A percentile compares a stretch with the other conserved stretches of the same genome.
Evolutionary conservation across 1,284 basidiomycete species (phyloP).

Genomic region (Fomes fomentarius): DNA sequence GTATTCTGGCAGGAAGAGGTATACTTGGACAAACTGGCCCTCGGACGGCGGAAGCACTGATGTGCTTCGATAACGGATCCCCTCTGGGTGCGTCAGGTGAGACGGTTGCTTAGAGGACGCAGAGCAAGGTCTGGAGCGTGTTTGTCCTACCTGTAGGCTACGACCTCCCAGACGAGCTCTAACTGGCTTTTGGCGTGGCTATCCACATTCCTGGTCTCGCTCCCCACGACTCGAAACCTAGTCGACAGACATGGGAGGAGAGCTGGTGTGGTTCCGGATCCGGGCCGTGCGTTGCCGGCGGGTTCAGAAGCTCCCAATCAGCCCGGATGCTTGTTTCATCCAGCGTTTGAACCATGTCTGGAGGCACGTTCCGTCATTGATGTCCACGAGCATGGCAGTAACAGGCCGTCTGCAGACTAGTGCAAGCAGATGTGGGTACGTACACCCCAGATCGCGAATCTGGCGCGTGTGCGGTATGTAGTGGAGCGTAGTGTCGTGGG

Average conservation of each 20-base stretch:
- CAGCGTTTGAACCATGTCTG: no score
- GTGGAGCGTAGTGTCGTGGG: conserved; percentile 16
- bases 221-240: not conserved
- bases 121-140: not conserved
- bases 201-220: not conserved
- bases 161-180: not conserved
- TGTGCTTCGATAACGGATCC: conserved; percentile 12
- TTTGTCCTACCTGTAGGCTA: conserved; percentile 3
- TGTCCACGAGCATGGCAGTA: no score
- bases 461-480: conserved; percentile 4
- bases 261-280: not conserved
- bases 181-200: not conserved
- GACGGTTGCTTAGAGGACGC: not conserved
- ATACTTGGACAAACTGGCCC: conserved; percentile 15
- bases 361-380: not conserved
- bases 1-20: conserved; percentile 4
- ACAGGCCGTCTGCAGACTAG: conserved; percentile 4
- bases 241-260: not conserved
- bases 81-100: conserved; percentile 17
- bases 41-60: conserved; percentile 1
- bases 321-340: no score
- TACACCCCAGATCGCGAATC: conserved; percentile 17
- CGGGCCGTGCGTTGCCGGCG: conserved; percentile 5
- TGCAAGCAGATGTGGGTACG: conserved; percentile 1
- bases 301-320: no score